These are phyloP conservation scores for Nothophaeocryptopus gaeumannii DNA, from an alignment of 2,329 filamentous ascomycete genomes.

Conservation along the genomic window DNA sequence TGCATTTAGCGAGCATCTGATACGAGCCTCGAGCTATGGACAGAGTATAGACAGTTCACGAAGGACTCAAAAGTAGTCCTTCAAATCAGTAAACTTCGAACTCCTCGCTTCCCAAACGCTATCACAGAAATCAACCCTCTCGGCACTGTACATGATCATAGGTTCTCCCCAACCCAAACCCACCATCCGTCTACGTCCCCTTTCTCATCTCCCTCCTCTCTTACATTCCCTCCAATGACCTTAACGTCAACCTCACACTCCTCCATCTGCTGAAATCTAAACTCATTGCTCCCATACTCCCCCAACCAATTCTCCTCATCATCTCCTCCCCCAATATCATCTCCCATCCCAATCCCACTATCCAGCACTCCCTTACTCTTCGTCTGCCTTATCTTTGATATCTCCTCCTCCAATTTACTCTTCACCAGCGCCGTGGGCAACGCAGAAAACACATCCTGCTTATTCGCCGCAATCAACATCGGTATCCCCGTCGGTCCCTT, in stretches of 20 bases:
- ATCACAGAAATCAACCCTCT: too few relatives aligned
- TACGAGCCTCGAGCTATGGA: too few relatives aligned
- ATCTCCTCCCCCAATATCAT: conserved; percentile 59
- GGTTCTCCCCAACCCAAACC: conserved; percentile 77
- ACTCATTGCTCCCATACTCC: conserved; percentile 71
- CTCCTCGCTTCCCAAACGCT: too few relatives aligned
- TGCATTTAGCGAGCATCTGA: too few relatives aligned
- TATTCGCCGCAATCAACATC: conserved; percentile 86
- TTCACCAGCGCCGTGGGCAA: conserved; percentile 75
- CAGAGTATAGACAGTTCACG: too few relatives aligned
- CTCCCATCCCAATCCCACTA: conserved; percentile 69
- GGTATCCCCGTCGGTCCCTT: conserved; percentile 62
- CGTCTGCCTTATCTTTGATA: conserved; percentile 72
- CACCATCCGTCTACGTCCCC: conserved; percentile 79
- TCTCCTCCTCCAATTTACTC: conserved; percentile 72
- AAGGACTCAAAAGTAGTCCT: too few relatives aligned
- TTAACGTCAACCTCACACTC: conserved; percentile 78
- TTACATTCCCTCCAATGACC: conserved; percentile 71
- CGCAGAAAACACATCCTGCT: conserved; percentile 92
- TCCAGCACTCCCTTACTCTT: conserved; percentile 79
- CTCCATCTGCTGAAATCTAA: conserved; percentile 76
- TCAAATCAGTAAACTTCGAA: too few relatives aligned
- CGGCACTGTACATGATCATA: conserved; percentile 45
- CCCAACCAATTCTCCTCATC: conserved; percentile 78
- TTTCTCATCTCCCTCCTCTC: conserved; percentile 52